Evolutionary conservation across 2,329 filamentous ascomycete genomes (phyloP).

Genomic region (Aspergillus sp.): DNA sequence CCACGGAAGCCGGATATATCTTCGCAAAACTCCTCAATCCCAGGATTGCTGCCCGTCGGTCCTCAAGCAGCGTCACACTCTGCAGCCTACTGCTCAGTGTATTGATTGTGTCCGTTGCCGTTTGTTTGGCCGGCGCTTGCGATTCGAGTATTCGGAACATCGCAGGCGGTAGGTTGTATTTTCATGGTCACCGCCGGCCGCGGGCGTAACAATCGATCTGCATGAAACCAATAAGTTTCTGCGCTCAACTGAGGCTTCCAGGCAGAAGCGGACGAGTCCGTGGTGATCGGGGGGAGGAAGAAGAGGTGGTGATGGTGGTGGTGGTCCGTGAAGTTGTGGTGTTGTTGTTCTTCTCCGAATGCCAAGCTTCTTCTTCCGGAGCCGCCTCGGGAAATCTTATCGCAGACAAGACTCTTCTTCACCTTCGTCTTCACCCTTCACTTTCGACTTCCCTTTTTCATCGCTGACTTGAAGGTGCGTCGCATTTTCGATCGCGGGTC

Average conservation of each 20-base stretch:
- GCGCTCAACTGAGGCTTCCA: too few relatives aligned
- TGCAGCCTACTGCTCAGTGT: slow-evolving; percentile 78
- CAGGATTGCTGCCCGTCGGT: slow-evolving; percentile 84
- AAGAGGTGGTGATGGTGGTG: neutral
- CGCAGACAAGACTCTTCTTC: neutral
- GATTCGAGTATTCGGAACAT: slow-evolving; percentile 55
- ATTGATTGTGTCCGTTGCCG: slow-evolving; percentile 86
- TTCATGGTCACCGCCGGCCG: slow-evolving; percentile 35
- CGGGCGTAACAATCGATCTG: slow-evolving; percentile 16
- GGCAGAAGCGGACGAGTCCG: neutral
- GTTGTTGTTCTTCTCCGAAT: slow-evolving; percentile 1
- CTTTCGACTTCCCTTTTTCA: neutral
- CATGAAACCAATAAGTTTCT: slow-evolving; percentile 18
- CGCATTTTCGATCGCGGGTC: neutral
- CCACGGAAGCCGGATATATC: slow-evolving; percentile 89
- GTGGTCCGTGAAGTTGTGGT: neutral
- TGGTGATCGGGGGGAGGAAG: neutral
- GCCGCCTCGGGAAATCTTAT: slow-evolving; percentile 15
- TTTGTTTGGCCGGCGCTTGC: slow-evolving; percentile 87
- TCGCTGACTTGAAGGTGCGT: neutral
- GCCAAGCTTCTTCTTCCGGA: slow-evolving; percentile 16
- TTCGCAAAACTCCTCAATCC: slow-evolving; percentile 94
- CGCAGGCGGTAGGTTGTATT: slow-evolving; percentile 25
- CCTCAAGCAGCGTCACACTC: slow-evolving; percentile 86
- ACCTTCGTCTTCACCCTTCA: neutral